Evolutionary conservation across 208 protist genomes (phyloP).

Genomic region (Zelonia costaricensis): DNA sequence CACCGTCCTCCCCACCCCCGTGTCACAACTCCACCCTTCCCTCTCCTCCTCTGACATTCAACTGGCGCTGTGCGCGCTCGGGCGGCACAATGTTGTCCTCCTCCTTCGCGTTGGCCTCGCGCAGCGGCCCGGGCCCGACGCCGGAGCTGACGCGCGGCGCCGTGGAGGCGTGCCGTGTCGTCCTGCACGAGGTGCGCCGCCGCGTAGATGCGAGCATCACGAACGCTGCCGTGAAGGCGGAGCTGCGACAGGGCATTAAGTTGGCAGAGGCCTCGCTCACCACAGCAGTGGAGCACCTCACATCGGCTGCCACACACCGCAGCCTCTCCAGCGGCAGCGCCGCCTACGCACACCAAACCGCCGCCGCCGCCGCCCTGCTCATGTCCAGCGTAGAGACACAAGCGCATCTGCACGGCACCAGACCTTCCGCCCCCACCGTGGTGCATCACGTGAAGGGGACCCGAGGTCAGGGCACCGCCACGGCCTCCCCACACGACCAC

Average conservation of each 20-base stretch:
- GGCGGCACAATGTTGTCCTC: no score
- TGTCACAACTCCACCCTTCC: background rate
- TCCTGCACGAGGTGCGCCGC: conserved; percentile 30
- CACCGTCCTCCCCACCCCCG: no score
- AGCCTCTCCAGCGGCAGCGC: background rate
- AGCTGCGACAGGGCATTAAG: conserved; percentile 34
- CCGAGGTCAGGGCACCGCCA: no score
- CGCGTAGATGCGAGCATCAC: conserved; percentile 22
- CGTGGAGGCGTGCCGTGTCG: conserved; percentile 19
- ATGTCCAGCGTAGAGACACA: background rate
- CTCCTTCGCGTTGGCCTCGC: conserved; percentile 5
- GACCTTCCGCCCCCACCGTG: background rate
- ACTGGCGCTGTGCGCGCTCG: no score
- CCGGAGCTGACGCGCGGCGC: conserved; percentile 11
- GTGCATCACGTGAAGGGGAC: background rate
- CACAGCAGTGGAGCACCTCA: background rate
- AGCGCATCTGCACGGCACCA: background rate
- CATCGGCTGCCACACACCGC: conserved; percentile 1
- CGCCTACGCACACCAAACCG: background rate
- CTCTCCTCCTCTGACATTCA: background rate
- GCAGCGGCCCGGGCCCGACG: background rate
- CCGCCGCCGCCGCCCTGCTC: no score
- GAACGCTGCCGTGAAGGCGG: conserved; percentile 21
- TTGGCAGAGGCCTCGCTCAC: conserved; percentile 26
- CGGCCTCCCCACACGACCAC: no score